A percentile compares a stretch with the other conserved stretches of the same genome.
phyloP scores from a whole-genome alignment of 192 early-diverging fungal species.

The Backusella luteola region DNA sequence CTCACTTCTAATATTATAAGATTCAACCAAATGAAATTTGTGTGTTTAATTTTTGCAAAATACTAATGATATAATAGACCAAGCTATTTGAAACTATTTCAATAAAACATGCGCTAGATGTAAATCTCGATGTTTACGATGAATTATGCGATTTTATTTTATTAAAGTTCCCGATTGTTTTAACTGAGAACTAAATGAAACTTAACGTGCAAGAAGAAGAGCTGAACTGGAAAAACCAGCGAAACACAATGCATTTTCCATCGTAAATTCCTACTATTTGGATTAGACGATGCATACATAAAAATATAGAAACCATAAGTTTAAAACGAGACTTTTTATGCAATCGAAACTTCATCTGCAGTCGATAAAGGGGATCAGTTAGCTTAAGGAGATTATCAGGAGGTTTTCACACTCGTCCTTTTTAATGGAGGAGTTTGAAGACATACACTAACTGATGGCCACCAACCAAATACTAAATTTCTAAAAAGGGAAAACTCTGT shows the following conservation, averaged over 20 bases:
- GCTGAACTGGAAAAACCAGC: neutral
- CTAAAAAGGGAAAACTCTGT: slow-evolving; percentile 2
- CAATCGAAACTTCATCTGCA: neutral
- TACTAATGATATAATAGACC: neutral
- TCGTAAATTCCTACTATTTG: neutral
- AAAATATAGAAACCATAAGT: neutral
- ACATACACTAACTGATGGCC: neutral
- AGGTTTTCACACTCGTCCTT: neutral
- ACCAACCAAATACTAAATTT: neutral
- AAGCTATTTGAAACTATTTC: neutral
- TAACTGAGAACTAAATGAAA: neutral
- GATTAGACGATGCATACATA: neutral
- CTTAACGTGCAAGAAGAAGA: neutral
- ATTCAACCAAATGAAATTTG: neutral
- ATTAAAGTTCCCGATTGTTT: neutral
- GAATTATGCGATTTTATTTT: neutral
- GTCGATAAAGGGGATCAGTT: neutral
- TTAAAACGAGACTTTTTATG: neutral
- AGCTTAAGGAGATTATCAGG: neutral
- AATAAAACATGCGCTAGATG: neutral
- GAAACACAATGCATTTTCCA: neutral
- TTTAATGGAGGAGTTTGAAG: neutral
- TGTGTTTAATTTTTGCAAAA: neutral
- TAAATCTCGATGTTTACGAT: neutral
- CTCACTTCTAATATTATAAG: neutral